phyloP scores from a whole-genome alignment of 2,329 filamentous ascomycete genomes.

The Cyclaneusma minus region DNA sequence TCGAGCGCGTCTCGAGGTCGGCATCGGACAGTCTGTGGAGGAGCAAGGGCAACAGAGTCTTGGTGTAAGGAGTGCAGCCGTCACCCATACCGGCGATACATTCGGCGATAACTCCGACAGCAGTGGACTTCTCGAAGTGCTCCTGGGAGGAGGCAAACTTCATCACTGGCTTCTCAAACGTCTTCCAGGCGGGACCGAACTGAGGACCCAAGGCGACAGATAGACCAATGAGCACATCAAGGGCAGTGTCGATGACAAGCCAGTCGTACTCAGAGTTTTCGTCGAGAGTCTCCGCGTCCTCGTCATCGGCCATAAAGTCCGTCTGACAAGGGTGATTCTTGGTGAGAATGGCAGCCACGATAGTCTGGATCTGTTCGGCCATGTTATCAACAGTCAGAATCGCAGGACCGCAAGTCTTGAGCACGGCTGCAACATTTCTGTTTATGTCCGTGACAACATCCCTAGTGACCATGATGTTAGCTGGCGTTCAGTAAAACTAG shows the following conservation, averaged over 20 bases:
- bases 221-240: constrained; percentile 79
- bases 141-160: constrained; percentile 80
- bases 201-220: constrained; percentile 65
- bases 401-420: constrained; percentile 82
- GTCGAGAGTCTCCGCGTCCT: constrained; percentile 58
- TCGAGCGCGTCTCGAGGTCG: constrained; percentile 84
- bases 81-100: constrained; percentile 71
- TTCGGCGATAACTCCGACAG: constrained; percentile 85
- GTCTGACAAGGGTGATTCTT: constrained; percentile 88
- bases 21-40: constrained; percentile 79
- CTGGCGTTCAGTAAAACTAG: constrained; percentile 10
- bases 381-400: constrained; percentile 60
- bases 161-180: constrained; percentile 83
- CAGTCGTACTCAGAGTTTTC: constrained; percentile 92
- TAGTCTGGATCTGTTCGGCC: constrained; percentile 61
- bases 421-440: constrained; percentile 75
- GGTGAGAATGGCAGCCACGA: constrained; percentile 65
- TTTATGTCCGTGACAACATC: constrained; percentile 89
- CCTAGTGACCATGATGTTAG: constrained; percentile 37
- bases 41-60: constrained; percentile 61
- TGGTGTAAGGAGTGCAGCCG: constrained; percentile 69
- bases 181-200: constrained; percentile 84
- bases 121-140: constrained; percentile 72
- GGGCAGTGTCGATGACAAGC: constrained; percentile 86
- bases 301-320: constrained; percentile 70